These are phyloP conservation scores for Verticillium zaregamsianum DNA, from an alignment of 2,329 filamentous ascomycete genomes.

Conservation along the genomic window DNA sequence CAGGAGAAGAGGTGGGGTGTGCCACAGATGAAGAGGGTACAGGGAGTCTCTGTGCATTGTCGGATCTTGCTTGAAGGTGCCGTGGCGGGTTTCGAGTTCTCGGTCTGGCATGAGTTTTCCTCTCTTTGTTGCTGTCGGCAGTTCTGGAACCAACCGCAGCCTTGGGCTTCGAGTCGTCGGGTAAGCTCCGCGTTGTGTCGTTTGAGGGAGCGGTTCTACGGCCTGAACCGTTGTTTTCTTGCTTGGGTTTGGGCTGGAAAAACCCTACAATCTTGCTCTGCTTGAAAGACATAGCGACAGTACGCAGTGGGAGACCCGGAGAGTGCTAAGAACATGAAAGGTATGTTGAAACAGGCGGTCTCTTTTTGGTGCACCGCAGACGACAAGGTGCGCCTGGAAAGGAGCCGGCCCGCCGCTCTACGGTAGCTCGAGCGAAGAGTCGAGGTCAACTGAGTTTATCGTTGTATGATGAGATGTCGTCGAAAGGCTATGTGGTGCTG, in stretches of 20 bases:
- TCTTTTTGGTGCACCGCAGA: no score
- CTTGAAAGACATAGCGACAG: constrained; percentile 5
- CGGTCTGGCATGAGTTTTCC: neutral
- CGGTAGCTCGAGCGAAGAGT: no score
- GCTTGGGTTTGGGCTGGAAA: constrained; percentile 25
- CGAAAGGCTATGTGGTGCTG: neutral
- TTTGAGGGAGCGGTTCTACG: neutral
- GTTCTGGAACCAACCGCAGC: neutral
- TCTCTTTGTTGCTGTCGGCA: neutral
- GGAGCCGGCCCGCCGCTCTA: no score
- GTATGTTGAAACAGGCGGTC: neutral
- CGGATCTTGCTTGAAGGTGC: neutral
- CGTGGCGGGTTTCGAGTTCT: neutral
- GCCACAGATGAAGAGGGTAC: neutral
- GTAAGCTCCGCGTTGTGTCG: neutral
- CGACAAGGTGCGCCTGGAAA: no score
- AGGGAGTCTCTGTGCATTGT: neutral
- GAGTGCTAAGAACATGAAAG: neutral
- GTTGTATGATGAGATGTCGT: no score
- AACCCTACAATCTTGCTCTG: constrained; percentile 33
- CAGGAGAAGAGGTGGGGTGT: neutral
- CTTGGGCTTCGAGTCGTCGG: neutral
- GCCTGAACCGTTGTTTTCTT: no score
- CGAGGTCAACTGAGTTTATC: no score
- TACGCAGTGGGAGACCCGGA: neutral